Evolutionary conservation across 768 basidiomycete species (phyloP).

Genomic region (Rubroboletus satanas): DNA sequence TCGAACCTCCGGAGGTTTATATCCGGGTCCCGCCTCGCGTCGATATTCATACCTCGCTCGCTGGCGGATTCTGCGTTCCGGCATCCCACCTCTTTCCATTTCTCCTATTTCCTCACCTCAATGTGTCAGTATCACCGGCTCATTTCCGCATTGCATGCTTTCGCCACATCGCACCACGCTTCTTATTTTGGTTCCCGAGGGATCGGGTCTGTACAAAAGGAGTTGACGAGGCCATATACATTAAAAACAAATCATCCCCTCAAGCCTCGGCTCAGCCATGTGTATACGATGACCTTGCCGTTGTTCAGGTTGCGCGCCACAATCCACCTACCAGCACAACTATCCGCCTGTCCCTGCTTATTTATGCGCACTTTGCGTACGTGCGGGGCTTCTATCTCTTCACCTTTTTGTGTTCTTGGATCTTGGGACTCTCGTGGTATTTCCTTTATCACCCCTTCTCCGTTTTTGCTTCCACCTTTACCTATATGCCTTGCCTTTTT

Average conservation of each 20-base stretch:
- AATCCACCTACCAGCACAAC: conserved; percentile 16
- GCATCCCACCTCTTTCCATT: conserved; percentile 22
- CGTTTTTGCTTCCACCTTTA: conserved; percentile 12
- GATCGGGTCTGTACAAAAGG: conserved; percentile 38
- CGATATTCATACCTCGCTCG: conserved; percentile 48
- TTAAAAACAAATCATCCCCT: conserved; percentile 24
- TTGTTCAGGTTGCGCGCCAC: conserved; percentile 25
- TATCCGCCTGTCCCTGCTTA: conserved; percentile 29
- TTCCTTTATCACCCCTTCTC: conserved; percentile 12
- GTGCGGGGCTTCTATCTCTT: conserved; percentile 27
- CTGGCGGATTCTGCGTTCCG: conserved; percentile 25
- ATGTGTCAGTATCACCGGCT: conserved; percentile 42
- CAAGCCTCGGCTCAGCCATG: conserved; percentile 30
- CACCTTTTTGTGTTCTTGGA: conserved; percentile 39
- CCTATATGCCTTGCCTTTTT: conserved; percentile 20
- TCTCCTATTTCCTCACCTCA: conserved; percentile 31
- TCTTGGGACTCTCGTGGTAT: conserved; percentile 35
- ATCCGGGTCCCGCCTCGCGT: conserved; percentile 32
- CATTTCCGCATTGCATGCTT: conserved; percentile 38
- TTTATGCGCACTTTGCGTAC: conserved; percentile 29
- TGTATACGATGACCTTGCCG: conserved; percentile 28
- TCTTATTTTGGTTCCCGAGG: conserved; percentile 31
- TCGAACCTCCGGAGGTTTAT: conserved; percentile 18
- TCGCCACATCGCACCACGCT: conserved; percentile 38
- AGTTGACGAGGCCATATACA: conserved; percentile 31